Evolutionary conservation across 768 basidiomycete species (phyloP).

Genomic region (Psilocybe cubensis): DNA sequence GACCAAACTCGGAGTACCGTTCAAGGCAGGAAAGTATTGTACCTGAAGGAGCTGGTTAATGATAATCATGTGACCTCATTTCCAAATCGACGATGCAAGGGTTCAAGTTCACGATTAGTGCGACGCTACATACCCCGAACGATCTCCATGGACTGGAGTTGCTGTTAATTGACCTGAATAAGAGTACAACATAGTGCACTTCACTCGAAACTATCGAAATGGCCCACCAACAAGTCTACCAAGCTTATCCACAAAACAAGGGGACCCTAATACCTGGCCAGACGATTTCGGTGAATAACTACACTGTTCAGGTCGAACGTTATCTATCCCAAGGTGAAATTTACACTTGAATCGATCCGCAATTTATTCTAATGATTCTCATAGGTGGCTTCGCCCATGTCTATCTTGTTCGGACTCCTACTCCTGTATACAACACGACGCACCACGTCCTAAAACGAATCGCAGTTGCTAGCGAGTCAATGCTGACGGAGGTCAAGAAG

Average conservation of each 20-base stretch:
- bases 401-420: slow-evolving; percentile 87
- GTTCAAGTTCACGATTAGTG: slow-evolving; percentile 24
- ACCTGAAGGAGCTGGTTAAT: slow-evolving; percentile 2
- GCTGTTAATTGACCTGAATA: slow-evolving; percentile 14
- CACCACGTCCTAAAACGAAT: slow-evolving; percentile 98
- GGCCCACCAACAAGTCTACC: slow-evolving; percentile 55
- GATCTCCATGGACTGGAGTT: slow-evolving; percentile 19
- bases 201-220: slow-evolving; percentile 30
- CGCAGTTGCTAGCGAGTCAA: slow-evolving; percentile 86
- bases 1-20: not conserved
- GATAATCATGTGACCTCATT: slow-evolving; percentile 27
- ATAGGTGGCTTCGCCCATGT: slow-evolving; percentile 99
- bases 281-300: slow-evolving; percentile 87
- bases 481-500: slow-evolving; percentile 93
- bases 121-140: slow-evolving; percentile 15
- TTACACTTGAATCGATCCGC: slow-evolving; percentile 7
- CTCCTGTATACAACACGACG: slow-evolving; percentile 88
- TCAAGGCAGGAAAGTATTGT: not conserved
- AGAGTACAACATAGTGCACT: slow-evolving; percentile 5
- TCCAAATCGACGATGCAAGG: slow-evolving; percentile 24
- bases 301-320: slow-evolving; percentile 88
- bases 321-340: slow-evolving; percentile 91
- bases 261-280: slow-evolving; percentile 83
- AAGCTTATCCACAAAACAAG: slow-evolving; percentile 57
- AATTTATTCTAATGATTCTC: slow-evolving; percentile 11